phyloP scores from a whole-genome alignment of 306 rosid genomes.

The Cucumis melo region DNA sequence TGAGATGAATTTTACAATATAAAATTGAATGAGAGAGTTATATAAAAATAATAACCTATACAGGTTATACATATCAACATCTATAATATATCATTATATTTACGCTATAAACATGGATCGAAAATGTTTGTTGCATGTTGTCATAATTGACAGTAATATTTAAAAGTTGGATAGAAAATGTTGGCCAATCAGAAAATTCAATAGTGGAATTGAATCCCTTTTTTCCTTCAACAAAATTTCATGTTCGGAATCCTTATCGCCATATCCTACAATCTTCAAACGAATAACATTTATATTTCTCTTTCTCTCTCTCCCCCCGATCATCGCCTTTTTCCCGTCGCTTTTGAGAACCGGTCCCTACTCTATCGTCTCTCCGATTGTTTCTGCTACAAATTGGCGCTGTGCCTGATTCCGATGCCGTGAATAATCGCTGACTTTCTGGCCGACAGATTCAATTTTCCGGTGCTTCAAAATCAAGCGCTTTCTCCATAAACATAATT shows the following conservation, averaged over 20 bases:
- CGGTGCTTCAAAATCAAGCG: not conserved
- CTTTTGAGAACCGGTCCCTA: not conserved
- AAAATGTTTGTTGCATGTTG: too few relatives aligned
- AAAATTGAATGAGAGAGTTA: too few relatives aligned
- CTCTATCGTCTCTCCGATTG: not conserved
- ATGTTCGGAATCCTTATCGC: not conserved
- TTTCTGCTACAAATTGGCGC: not conserved
- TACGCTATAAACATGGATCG: too few relatives aligned
- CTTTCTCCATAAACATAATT: not conserved
- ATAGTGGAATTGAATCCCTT: not conserved
- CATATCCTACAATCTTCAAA: not conserved
- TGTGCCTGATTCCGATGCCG: not conserved
- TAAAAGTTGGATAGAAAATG: not conserved
- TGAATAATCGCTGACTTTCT: not conserved
- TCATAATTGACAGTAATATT: not conserved
- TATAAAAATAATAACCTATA: too few relatives aligned
- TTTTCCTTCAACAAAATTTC: not conserved
- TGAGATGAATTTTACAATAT: too few relatives aligned
- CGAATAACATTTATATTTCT: not conserved
- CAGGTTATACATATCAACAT: too few relatives aligned
- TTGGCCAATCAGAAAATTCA: not conserved
- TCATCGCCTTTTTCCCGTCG: not conserved
- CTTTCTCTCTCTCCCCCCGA: not conserved
- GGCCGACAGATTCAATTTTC: not conserved
- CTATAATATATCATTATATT: too few relatives aligned